A percentile compares a stretch with the other conserved stretches of the same genome.
phyloP scores from a whole-genome alignment of 331 rosid genomes.

The Phaseolus coccineus region DNA sequence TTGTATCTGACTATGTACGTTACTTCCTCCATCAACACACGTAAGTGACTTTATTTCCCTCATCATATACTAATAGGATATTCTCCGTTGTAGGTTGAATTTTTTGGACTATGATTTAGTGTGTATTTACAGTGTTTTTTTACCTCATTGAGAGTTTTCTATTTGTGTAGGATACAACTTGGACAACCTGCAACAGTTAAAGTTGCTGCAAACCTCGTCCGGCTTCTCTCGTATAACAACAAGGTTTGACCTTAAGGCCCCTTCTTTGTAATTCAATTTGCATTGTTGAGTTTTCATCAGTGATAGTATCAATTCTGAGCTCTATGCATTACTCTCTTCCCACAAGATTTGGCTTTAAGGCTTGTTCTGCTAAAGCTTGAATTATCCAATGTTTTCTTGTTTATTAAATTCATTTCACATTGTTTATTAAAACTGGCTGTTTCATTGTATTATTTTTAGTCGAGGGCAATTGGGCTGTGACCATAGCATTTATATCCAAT shows the following conservation, averaged over 20 bases:
- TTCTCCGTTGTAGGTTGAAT: conserved; percentile 26
- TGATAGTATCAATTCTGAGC: not conserved
- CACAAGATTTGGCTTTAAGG: not conserved
- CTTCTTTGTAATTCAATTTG: conserved; percentile 3
- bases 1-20: conserved; percentile 93
- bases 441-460: not conserved
- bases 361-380: not conserved
- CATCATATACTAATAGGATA: not conserved
- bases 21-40: conserved; percentile 94
- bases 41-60: conserved; percentile 55
- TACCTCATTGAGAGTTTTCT: conserved; percentile 31
- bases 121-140: conserved; percentile 11
- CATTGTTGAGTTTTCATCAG: conserved; percentile 14
- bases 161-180: conserved; percentile 76
- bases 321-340: not conserved
- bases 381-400: not conserved
- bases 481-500: not conserved
- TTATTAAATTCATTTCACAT: not conserved
- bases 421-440: not conserved
- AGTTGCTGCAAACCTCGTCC: conserved; percentile 90
- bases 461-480: not conserved
- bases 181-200: conserved; percentile 98
- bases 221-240: conserved; percentile 86
- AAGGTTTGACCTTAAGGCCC: conserved; percentile 64
- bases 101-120: conserved; percentile 18